These are phyloP conservation scores for Leccinum ochraceum DNA, from an alignment of 768 basidiomycete species.

Conservation along the genomic window DNA sequence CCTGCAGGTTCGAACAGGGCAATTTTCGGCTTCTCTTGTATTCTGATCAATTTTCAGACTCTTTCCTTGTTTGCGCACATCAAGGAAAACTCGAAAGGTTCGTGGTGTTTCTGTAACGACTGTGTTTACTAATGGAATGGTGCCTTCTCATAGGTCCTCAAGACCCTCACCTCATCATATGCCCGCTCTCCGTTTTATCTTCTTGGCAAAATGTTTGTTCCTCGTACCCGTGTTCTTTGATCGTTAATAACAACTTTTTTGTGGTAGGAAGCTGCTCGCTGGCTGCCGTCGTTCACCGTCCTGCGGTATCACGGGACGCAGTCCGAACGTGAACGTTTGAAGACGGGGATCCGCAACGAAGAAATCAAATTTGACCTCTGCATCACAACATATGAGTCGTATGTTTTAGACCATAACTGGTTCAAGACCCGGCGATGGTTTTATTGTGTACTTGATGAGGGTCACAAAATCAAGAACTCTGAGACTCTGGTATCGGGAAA, in stretches of 20 bases:
- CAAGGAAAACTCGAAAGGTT: conserved; percentile 51
- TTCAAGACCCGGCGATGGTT: conserved; percentile 60
- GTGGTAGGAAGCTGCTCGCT: conserved; percentile 51
- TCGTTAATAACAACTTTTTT: neutral
- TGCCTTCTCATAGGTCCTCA: conserved; percentile 30
- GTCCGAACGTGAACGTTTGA: conserved; percentile 57
- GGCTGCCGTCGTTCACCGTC: conserved; percentile 51
- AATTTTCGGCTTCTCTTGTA: neutral
- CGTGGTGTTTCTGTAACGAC: conserved; percentile 3
- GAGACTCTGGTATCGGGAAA: conserved; percentile 54
- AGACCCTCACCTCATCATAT: conserved; percentile 71
- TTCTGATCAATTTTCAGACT: conserved; percentile 37
- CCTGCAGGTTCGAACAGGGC: conserved; percentile 43
- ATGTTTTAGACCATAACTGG: conserved; percentile 56
- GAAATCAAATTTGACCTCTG: conserved; percentile 47
- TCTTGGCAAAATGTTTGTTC: conserved; percentile 52
- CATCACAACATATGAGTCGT: conserved; percentile 70
- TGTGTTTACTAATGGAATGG: neutral
- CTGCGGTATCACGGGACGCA: conserved; percentile 64
- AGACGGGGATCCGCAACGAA: conserved; percentile 40
- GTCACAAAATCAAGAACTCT: conserved; percentile 73
- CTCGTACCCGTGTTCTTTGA: neutral
- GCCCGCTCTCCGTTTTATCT: conserved; percentile 67
- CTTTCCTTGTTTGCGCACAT: conserved; percentile 69
- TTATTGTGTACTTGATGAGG: conserved; percentile 64